Base-by-base conservation (phyloP, 495 filamentous ascomycete genomes). In the Neurospora africana region DNA sequence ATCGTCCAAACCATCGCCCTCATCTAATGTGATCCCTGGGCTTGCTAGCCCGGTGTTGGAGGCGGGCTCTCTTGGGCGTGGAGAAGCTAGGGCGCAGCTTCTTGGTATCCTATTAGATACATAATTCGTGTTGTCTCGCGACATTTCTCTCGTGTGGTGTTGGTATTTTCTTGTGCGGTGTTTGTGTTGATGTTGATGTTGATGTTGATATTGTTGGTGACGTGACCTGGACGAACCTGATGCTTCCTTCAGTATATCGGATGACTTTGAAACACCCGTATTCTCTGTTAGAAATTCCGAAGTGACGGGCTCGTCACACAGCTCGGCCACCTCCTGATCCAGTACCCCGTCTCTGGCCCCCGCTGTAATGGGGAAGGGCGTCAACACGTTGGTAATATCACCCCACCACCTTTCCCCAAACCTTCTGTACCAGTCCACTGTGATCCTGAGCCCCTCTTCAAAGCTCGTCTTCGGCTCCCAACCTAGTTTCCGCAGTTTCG, bases 341-440 rank as follows among this genome's bases (percentile, higher is more conserved):
- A 85, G 81, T 11, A 82, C 82, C 58, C 85, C 71, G 17, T 88
- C 83, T 61, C 84, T 82, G 10, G 74, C 78, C 69, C 84, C 85
- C 7, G 82, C 82, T 19, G 89, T 86, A 43, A 84, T 84, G 8
- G 88, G 88, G 72, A 89, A 89, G 44, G 88, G 86, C 37, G 81
- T 87, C 38, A 90, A 79, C 33, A 89, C 86, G 75, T 85, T 84
- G 76, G 83, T 89, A 73, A 92, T 90, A 83, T 94, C 86, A 75
- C 89, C 89, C 91, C 91, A 93, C 91, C 91, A 93, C 33, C 78
- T 71, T 77, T 87, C 84, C 1, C 88, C 87, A 72, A 88, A 91
- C 39, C 75, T 78, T 36, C 80, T 80, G 77, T 93, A 93, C 91
- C 91, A 93, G 40, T 88, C 84, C 2, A 93, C 89, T 5, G 91